These are phyloP conservation scores for Hansenula sp. DNA, from an alignment of 1,139 yeast species.

Conservation along the genomic window DNA sequence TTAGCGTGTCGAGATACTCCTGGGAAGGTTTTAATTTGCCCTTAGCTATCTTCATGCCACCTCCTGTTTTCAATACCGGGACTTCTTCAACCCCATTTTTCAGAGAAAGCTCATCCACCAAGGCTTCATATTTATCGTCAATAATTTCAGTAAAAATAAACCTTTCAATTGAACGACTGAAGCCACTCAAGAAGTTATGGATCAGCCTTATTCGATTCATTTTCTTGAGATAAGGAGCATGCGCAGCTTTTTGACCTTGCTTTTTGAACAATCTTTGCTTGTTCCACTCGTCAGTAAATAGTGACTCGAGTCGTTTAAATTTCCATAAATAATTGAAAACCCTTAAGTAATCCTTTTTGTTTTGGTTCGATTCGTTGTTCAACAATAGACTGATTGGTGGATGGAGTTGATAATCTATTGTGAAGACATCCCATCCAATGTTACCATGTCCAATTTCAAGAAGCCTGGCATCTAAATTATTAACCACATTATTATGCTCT, in stretches of 20 bases:
- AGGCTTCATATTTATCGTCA: conserved; percentile 35
- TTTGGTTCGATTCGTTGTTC: conserved; percentile 33
- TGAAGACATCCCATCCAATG: conserved; percentile 88
- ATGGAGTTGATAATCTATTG: conserved; percentile 73
- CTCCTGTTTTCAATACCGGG: conserved; percentile 8
- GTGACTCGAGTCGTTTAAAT: conserved; percentile 55
- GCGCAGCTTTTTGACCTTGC: conserved; percentile 8
- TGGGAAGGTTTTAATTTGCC: conserved; percentile 11
- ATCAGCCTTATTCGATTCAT: conserved; percentile 40
- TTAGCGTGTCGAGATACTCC: conserved; percentile 12
- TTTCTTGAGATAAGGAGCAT: conserved; percentile 29
- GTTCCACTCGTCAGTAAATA: conserved; percentile 47
- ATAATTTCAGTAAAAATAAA: conserved; percentile 47
- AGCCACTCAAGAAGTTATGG: conserved; percentile 41
- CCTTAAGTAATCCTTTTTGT: conserved; percentile 62
- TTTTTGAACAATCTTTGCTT: conserved; percentile 23
- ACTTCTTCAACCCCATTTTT: conserved; percentile 2
- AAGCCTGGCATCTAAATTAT: conserved; percentile 76
- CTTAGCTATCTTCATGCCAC: conserved; percentile 9
- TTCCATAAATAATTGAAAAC: conserved; percentile 87
- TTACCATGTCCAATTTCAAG: conserved; percentile 67
- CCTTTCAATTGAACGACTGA: conserved; percentile 38
- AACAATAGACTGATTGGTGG: conserved; percentile 45
- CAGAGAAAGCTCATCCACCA: conserved; percentile 15
- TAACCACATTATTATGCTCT: conserved; percentile 35